A percentile compares a stretch with the other conserved stretches of the same genome.
phyloP scores from a whole-genome alignment of 257 asterid genomes.

The Primulina huaijiensis region DNA sequence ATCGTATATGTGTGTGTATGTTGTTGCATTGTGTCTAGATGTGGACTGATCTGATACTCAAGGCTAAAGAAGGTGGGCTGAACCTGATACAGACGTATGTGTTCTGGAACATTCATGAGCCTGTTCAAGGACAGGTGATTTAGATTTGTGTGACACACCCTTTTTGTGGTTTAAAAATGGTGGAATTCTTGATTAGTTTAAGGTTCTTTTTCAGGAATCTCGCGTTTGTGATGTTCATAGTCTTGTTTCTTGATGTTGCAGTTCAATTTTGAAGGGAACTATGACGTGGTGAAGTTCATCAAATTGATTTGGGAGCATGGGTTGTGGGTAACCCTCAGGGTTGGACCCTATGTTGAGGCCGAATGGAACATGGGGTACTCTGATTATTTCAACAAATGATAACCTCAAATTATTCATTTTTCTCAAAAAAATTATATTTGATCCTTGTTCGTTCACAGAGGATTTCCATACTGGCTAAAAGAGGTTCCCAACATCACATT shows the following conservation, averaged over 20 bases:
- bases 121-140: constrained; percentile 68
- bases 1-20: neutral
- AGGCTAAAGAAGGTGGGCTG: constrained; percentile 72
- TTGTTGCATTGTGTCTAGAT: constrained; percentile 36
- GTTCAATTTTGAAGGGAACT: constrained; percentile 66
- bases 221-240: neutral
- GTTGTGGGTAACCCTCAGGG: constrained; percentile 76
- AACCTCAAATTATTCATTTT: neutral
- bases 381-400: neutral
- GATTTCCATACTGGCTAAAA: constrained; percentile 88
- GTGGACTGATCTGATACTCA: constrained; percentile 73
- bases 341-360: constrained; percentile 93
- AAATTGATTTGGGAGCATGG: constrained; percentile 58
- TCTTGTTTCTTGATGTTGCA: constrained; percentile 26
- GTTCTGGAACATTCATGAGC: constrained; percentile 93
- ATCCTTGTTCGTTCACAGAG: constrained; percentile 36
- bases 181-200: neutral
- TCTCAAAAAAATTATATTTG: neutral
- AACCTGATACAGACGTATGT: constrained; percentile 77
- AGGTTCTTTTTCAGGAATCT: neutral
- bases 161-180: neutral
- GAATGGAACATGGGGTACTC: constrained; percentile 90
- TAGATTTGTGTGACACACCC: neutral
- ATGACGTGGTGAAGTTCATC: constrained; percentile 64
- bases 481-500: constrained; percentile 69